phyloP scores from a whole-genome alignment of 257 asterid genomes.

The Perilla frutescens region DNA sequence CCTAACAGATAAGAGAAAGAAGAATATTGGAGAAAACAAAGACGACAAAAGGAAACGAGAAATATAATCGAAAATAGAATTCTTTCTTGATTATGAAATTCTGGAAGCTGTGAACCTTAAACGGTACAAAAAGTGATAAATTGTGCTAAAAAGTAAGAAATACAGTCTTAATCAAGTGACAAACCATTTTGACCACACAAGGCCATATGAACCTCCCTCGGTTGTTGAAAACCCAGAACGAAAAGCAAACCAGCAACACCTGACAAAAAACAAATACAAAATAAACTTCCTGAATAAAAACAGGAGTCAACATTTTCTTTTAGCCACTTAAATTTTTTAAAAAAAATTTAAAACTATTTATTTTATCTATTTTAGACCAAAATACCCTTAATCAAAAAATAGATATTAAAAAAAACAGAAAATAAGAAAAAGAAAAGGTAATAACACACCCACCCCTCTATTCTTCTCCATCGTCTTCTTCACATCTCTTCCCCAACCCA shows the following conservation, averaged over 20 bases:
- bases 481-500: too few relatives aligned
- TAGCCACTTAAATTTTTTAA: too few relatives aligned
- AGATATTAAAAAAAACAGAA: too few relatives aligned
- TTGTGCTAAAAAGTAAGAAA: neutral
- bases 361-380: too few relatives aligned
- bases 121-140: neutral
- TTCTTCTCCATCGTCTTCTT: too few relatives aligned
- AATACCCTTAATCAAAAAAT: too few relatives aligned
- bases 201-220: conserved; percentile 39
- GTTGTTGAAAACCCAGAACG: conserved; percentile 29
- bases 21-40: neutral
- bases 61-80: neutral
- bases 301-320: too few relatives aligned
- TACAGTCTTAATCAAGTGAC: neutral
- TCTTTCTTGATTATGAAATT: neutral
- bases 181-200: conserved; percentile 30
- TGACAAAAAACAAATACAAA: neutral
- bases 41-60: neutral
- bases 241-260: neutral
- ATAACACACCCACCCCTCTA: too few relatives aligned
- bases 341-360: too few relatives aligned
- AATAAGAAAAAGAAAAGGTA: too few relatives aligned
- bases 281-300: neutral
- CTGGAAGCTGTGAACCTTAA: conserved; percentile 20
- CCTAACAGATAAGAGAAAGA: neutral